Evolutionary conservation across 495 filamentous ascomycete species (phyloP).

Genomic region (Mytilinidion resinicola): DNA sequence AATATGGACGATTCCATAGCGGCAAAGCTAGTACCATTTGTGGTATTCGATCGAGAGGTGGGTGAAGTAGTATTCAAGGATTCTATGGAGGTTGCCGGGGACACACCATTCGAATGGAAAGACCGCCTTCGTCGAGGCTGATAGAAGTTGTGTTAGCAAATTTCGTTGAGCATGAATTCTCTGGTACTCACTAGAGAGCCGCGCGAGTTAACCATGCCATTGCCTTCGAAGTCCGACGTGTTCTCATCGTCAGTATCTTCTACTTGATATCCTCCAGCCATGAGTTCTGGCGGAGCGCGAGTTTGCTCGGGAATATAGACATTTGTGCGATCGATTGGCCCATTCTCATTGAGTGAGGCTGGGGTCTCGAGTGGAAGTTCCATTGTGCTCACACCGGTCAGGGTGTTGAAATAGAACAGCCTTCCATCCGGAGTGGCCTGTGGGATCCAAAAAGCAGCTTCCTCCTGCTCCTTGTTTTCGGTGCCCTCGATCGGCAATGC

Average conservation of each 20-base stretch:
- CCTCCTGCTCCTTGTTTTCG: conserved; percentile 64
- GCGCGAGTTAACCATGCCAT: conserved; percentile 51
- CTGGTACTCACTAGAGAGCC: conserved; percentile 49
- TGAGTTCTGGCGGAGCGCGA: conserved; percentile 83
- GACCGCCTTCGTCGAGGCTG: conserved; percentile 45
- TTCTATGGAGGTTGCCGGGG: conserved; percentile 86
- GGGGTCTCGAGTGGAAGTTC: conserved; percentile 91
- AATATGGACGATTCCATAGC: conserved; percentile 43
- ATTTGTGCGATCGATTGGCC: conserved; percentile 80
- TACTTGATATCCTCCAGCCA: conserved; percentile 68
- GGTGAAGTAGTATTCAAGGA: conserved; percentile 62
- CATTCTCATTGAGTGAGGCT: conserved; percentile 68
- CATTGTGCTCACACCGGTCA: conserved; percentile 87
- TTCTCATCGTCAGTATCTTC: conserved; percentile 68
- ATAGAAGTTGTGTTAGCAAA: conserved; percentile 2
- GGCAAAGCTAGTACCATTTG: conserved; percentile 45
- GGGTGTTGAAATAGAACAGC: conserved; percentile 96
- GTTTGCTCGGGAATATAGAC: conserved; percentile 86
- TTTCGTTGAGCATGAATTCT: neutral
- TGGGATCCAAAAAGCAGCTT: conserved; percentile 96
- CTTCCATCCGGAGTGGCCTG: conserved; percentile 91
- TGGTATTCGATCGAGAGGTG: conserved; percentile 37
- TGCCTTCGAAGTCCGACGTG: conserved; percentile 76
- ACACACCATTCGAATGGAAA: conserved; percentile 63
- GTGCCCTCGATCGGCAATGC: conserved; percentile 63